phyloP scores from a whole-genome alignment of 257 asterid genomes.

The Solanum sitiens region DNA sequence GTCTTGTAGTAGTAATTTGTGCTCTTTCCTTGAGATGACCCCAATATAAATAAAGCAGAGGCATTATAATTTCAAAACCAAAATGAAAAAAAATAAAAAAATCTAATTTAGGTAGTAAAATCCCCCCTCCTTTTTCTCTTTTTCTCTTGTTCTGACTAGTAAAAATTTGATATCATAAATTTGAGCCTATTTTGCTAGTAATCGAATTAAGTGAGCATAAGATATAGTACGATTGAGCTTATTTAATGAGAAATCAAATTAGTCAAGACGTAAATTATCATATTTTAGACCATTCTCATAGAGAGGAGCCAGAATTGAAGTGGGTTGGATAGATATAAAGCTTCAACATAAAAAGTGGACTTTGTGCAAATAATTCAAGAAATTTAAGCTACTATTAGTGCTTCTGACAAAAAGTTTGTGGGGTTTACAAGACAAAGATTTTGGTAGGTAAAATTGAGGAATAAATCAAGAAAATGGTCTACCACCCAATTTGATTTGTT shows the following conservation, averaged over 20 bases:
- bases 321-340: not conserved
- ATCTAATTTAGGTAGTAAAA: not conserved
- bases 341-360: not conserved
- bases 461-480: constrained; percentile 22
- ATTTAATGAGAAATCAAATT: not conserved
- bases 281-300: not conserved
- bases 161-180: not conserved
- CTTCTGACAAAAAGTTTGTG: constrained; percentile 20
- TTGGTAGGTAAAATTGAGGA: constrained; percentile 14
- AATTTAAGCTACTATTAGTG: not conserved
- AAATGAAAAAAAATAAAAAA: not conserved
- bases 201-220: not conserved
- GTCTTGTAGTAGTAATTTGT: constrained; percentile 28
- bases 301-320: not conserved
- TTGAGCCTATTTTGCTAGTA: not conserved
- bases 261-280: not conserved
- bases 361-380: not conserved
- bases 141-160: not conserved
- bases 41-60: constrained; percentile 31
- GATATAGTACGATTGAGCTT: not conserved
- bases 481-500: not conserved
- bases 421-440: constrained; percentile 17
- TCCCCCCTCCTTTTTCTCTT: not conserved
- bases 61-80: not conserved
- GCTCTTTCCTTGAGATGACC: constrained; percentile 55